phyloP scores from a whole-genome alignment of 2,329 filamentous ascomycete genomes.

The Diaporthe ilicicola region DNA sequence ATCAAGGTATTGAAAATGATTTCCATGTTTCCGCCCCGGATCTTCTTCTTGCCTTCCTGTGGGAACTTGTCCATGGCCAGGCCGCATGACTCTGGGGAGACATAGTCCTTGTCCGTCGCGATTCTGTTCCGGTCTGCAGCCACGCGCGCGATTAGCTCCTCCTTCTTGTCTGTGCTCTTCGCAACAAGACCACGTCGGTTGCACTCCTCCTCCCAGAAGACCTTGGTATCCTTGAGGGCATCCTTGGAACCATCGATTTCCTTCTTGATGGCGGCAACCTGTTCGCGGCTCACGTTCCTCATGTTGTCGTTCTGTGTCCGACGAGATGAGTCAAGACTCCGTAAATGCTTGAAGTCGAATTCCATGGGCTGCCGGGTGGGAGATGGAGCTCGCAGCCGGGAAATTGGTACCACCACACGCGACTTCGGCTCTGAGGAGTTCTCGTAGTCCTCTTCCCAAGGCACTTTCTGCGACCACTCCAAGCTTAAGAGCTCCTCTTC shows the following conservation, averaged over 20 bases:
- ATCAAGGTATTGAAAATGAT: slow-evolving; percentile 31
- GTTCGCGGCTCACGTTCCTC: neutral
- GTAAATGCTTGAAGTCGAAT: slow-evolving; percentile 1
- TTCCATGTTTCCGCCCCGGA: slow-evolving; percentile 31
- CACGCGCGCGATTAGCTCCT: slow-evolving; percentile 11
- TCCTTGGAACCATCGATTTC: neutral
- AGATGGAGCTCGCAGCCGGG: neutral
- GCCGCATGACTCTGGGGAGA: slow-evolving; percentile 27
- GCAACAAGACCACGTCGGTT: slow-evolving; percentile 21
- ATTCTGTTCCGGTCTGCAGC: neutral
- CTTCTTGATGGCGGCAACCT: neutral
- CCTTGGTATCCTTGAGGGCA: slow-evolving; percentile 19
- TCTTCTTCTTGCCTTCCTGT: slow-evolving; percentile 16
- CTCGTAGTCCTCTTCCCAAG: slow-evolving; percentile 15
- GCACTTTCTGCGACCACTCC: slow-evolving; percentile 28
- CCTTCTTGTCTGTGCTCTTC: slow-evolving; percentile 10
- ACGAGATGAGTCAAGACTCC: neutral
- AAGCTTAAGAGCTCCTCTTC: slow-evolving; percentile 18
- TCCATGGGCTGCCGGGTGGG: neutral
- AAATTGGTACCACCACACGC: slow-evolving; percentile 15
- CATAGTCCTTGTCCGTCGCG: slow-evolving; percentile 28
- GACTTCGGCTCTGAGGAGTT: no score
- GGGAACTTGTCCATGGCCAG: slow-evolving; percentile 6
- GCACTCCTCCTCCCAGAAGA: slow-evolving; percentile 30
- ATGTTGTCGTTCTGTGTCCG: neutral